These are phyloP conservation scores for Pythium coloratum DNA, from an alignment of 352 stramenopile species.

Conservation along the genomic window DNA sequence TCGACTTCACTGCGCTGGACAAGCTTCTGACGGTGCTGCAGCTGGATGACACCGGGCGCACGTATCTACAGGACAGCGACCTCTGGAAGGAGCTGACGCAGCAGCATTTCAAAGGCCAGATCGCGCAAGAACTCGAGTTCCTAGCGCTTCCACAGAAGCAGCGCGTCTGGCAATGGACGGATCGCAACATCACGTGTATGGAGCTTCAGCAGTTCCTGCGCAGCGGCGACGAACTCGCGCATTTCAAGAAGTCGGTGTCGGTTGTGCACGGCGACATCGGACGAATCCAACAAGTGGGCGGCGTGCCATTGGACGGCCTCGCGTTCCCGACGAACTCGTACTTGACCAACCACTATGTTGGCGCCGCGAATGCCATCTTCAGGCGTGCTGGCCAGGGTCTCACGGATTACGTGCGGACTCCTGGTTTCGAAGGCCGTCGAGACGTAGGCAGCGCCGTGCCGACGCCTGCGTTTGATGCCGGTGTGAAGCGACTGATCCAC, in stretches of 20 bases:
- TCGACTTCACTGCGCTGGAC: conserved; percentile 22
- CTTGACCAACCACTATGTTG: conserved; percentile 29
- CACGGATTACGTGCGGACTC: conserved; percentile 8
- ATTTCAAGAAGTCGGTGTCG: conserved; percentile 25
- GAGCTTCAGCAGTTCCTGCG: conserved; percentile 26
- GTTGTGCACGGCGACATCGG: conserved; percentile 31
- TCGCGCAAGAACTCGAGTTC: conserved; percentile 18
- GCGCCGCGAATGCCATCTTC: conserved; percentile 32
- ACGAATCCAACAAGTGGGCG: conserved; percentile 24
- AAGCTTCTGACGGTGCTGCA: conserved; percentile 25
- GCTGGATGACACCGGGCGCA: conserved; percentile 16
- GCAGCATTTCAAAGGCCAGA: conserved; percentile 19
- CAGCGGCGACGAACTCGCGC: conserved; percentile 22
- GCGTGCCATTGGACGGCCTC: conserved; percentile 23
- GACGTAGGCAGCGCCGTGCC: conserved; percentile 36
- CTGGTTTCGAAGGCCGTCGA: conserved; percentile 9
- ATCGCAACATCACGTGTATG: conserved; percentile 8
- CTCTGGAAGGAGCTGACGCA: conserved; percentile 23
- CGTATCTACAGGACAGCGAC: conserved; percentile 20
- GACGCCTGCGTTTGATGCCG: conserved; percentile 52
- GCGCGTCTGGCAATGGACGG: conserved; percentile 24
- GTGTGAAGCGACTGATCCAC: conserved; percentile 60
- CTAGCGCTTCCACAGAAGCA: conserved; percentile 17
- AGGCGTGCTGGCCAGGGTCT: conserved; percentile 30
- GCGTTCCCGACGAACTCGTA: conserved; percentile 38